Evolutionary conservation across 257 asterid species (phyloP).

Genomic region (Solanum medicagineum): DNA sequence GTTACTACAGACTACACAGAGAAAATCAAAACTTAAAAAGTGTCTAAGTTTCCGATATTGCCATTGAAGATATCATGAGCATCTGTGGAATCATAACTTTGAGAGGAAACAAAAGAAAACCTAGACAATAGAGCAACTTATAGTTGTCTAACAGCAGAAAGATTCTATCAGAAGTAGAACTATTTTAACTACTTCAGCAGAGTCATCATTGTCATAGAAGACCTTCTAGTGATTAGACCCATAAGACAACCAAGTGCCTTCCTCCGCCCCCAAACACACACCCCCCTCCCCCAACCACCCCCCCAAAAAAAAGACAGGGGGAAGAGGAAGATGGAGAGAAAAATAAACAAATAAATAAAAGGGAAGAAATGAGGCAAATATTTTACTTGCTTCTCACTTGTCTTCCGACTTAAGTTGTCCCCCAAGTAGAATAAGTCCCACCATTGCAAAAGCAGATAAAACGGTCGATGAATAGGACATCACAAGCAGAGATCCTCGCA

Average conservation of each 20-base stretch:
- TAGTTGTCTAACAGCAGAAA: neutral
- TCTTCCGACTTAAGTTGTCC: conserved; percentile 50
- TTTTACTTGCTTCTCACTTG: conserved; percentile 21
- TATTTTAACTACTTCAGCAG: neutral
- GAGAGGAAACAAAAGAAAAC: neutral
- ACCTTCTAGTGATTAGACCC: neutral
- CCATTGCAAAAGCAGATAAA: conserved; percentile 40
- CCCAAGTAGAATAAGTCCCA: conserved; percentile 66
- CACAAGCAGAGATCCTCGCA: conserved; percentile 57
- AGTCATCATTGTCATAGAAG: neutral
- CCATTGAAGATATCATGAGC: neutral
- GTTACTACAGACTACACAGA: neutral
- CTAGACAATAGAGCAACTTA: neutral
- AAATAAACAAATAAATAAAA: neutral
- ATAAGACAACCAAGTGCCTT: neutral
- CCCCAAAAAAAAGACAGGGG: neutral
- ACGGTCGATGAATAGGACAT: conserved; percentile 48
- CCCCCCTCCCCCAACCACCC: too few relatives aligned
- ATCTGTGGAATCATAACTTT: neutral
- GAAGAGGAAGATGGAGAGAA: neutral
- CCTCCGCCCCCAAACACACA: too few relatives aligned
- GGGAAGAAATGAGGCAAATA: neutral
- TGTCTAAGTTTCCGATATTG: neutral
- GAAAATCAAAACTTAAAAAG: neutral
- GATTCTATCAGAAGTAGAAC: neutral